Base-by-base conservation (phyloP, 2,329 filamentous ascomycete species). In the Bertia moriformis region DNA sequence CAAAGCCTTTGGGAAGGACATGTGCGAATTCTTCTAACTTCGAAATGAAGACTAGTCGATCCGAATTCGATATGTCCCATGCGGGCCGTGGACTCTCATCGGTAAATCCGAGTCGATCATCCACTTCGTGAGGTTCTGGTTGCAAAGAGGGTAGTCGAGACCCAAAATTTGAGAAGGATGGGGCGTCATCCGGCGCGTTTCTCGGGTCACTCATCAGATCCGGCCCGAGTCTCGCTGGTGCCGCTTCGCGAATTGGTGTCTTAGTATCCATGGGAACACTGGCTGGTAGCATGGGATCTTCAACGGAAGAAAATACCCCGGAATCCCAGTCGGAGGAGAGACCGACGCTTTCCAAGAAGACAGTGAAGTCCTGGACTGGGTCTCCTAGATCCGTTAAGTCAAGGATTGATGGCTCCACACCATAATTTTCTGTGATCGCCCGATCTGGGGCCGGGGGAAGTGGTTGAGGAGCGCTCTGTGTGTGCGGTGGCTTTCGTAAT, bases 251-350 rank as follows among this genome's bases (percentile, higher is more conserved):
- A 19, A 54, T 41, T 18, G 49, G 39, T 7, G 49, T 49, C 42
- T 57, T 62, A 4, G 54, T 51, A 38, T 35, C 32, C 12, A 35
- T 35, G 46, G 46, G 45, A 42, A 60, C 47, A 41, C 46, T 50
- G 35, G 52, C 56, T 37, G 55, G 51, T 33, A 60, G 42, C 45
- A 60, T 56, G 15, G 53, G 54, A 20, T 56, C 60, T 46, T 61
- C 60, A 38, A 58, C 54, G 10, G 52, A 57, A 22, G 56, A 60
- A 45, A 65, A 65, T 37, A 65, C 57, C 4, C 60, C 61, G 1
- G 61, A 63, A 44, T 66, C 61, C 62, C 62, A 66, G 45, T 66
- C 62, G 4, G 62, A 64, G 1, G 62, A 64, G 14, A 66, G 49
- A 5, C 62, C 62, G n/a, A 66, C 62, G 42, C 61, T 65, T 43